Evolutionary conservation across 495 filamentous ascomycete genomes (phyloP).

Genomic region (Aspergillus leporis): DNA sequence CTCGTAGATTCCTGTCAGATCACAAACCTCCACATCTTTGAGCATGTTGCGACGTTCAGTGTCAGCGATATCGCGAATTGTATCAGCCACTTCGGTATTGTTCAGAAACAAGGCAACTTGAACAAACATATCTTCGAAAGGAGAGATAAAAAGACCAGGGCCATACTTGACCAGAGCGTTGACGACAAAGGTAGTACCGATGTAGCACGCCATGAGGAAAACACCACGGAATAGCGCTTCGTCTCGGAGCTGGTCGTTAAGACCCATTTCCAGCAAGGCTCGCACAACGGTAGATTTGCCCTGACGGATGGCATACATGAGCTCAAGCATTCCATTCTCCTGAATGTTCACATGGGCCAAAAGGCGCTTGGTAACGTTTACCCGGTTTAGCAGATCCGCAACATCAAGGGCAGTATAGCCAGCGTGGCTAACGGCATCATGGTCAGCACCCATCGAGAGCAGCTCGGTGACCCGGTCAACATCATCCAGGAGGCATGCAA

Average conservation of each 20-base stretch:
- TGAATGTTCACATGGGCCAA: constrained; percentile 7
- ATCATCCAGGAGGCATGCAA: constrained; percentile 10
- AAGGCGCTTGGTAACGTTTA: constrained; percentile 3
- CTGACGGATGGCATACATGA: constrained; percentile 8
- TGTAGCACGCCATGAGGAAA: constrained; percentile 8
- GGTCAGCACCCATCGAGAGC: constrained; percentile 2
- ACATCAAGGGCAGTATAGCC: constrained; percentile 7
- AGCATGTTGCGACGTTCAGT: neutral
- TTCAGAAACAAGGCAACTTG: neutral
- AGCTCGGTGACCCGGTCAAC: constrained; percentile 3
- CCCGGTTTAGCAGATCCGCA: constrained; percentile 6
- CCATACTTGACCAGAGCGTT: constrained; percentile 5
- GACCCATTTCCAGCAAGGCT: constrained; percentile 12
- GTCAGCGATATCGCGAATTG: neutral
- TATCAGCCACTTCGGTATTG: constrained; percentile 1
- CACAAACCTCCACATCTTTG: neutral
- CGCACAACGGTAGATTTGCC: constrained; percentile 8
- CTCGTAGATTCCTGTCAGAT: neutral
- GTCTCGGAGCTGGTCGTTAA: constrained; percentile 6
- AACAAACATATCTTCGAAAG: constrained; percentile 2
- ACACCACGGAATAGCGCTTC: constrained; percentile 1
- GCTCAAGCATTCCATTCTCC: neutral
- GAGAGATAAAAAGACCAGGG: neutral
- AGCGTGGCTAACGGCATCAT: neutral
- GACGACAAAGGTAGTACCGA: constrained; percentile 4